A percentile compares a stretch with the other conserved stretches of the same genome.
Evolutionary conservation across 2,329 filamentous ascomycete species (phyloP).

Genomic region (Aspergillus spinulosporus): DNA sequence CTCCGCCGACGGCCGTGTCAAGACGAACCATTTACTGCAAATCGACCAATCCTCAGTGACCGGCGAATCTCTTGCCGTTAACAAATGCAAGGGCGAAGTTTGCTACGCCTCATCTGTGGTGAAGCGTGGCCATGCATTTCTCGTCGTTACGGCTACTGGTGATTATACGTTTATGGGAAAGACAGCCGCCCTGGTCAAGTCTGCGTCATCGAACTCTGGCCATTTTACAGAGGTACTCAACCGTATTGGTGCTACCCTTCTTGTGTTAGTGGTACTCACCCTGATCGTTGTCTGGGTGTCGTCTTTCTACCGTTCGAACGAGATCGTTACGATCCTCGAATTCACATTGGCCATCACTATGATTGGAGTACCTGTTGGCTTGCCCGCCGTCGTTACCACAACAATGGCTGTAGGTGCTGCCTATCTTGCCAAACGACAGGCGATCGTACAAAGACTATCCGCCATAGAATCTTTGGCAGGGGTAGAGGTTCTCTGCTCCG

Average conservation of each 20-base stretch:
- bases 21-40: conserved; percentile 81
- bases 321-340: conserved; percentile 74
- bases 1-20: conserved; percentile 81
- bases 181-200: conserved; percentile 80
- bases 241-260: conserved; percentile 76
- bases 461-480: conserved; percentile 90
- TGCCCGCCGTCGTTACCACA: conserved; percentile 88
- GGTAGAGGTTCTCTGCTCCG: conserved; percentile 90
- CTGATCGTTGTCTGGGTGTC: conserved; percentile 81
- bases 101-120: conserved; percentile 85
- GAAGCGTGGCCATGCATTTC: conserved; percentile 85
- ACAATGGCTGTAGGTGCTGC: conserved; percentile 93
- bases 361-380: conserved; percentile 88
- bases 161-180: conserved; percentile 90
- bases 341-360: conserved; percentile 89
- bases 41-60: conserved; percentile 92
- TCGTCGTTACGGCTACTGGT: conserved; percentile 80
- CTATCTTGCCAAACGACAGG: conserved; percentile 88
- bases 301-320: conserved; percentile 83
- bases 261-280: conserved; percentile 78
- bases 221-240: conserved; percentile 92
- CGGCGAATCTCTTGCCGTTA: conserved; percentile 85
- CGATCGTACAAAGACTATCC: conserved; percentile 88
- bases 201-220: conserved; percentile 70
- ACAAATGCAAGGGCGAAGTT: conserved; percentile 79